Evolutionary conservation across 805 yeast species (phyloP).

Genomic region (Yamadazyma tumulicola): DNA sequence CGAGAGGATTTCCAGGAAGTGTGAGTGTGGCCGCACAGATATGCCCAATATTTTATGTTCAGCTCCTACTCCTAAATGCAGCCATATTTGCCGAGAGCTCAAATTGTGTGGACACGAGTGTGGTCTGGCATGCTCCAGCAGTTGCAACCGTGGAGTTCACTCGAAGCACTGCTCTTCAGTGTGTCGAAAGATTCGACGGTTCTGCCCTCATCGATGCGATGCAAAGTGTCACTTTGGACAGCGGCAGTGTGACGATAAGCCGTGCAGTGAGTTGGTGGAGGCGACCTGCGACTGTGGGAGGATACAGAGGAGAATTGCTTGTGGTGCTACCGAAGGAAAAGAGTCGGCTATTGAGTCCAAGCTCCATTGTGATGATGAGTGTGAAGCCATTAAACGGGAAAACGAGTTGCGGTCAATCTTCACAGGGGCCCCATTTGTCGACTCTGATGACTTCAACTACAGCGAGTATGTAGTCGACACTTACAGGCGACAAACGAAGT

Average conservation of each 20-base stretch:
- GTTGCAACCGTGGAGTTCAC: constrained; percentile 45
- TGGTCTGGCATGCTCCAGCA: constrained; percentile 56
- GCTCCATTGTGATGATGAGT: constrained; percentile 67
- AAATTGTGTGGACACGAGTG: constrained; percentile 43
- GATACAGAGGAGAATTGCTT: constrained; percentile 42
- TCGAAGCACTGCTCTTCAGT: constrained; percentile 46
- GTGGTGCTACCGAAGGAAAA: constrained; percentile 49
- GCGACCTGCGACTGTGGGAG: constrained; percentile 67
- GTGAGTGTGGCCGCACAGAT: constrained; percentile 57
- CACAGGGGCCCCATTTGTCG: constrained; percentile 17
- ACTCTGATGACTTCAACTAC: constrained; percentile 32
- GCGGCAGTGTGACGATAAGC: constrained; percentile 44
- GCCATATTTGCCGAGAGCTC: constrained; percentile 27
- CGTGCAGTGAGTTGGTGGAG: constrained; percentile 50
- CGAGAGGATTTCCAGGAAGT: constrained; percentile 45
- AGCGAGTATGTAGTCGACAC: constrained; percentile 44
- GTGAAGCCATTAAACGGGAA: constrained; percentile 60
- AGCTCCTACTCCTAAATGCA: constrained; percentile 65
- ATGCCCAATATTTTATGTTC: constrained; percentile 69
- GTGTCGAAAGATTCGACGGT: constrained; percentile 50
- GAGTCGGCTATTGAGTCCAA: constrained; percentile 32
- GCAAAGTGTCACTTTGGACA: constrained; percentile 60
- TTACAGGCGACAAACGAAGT: constrained; percentile 53
- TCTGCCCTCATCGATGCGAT: constrained; percentile 70
- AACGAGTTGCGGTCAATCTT: constrained; percentile 63